Conservation (phyloP, 768 basidiomycete species). For the Tubosaeta sp. region DNA sequence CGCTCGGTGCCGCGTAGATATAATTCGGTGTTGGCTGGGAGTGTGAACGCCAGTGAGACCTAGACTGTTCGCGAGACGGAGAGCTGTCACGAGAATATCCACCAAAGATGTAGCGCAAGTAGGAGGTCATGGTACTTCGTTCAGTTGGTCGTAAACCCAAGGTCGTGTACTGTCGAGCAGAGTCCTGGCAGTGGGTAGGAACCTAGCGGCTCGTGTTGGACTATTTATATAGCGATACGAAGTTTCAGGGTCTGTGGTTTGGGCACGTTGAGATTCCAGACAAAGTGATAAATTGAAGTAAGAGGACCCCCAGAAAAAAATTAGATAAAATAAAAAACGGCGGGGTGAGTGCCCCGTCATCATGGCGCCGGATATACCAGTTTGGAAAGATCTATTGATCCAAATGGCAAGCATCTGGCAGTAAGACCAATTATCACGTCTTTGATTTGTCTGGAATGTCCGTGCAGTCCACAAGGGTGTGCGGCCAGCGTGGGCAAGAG, state of each 20-base stretch:
- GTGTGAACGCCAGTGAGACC: constrained; percentile 41
- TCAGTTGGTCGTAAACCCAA: constrained; percentile 13
- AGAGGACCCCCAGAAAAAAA: constrained; percentile 31
- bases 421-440: constrained; percentile 27
- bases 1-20: constrained; percentile 37
- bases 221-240: constrained; percentile 26
- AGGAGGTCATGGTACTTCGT: constrained; percentile 41
- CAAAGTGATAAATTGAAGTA: constrained; percentile 30
- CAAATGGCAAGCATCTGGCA: constrained; percentile 7
- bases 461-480: constrained; percentile 18
- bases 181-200: constrained; percentile 8
- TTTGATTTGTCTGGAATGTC: constrained; percentile 28
- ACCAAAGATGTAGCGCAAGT: constrained; percentile 47
- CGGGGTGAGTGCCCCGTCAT: constrained; percentile 9
- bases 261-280: constrained; percentile 18
- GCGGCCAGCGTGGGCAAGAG: constrained; percentile 5
- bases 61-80: constrained; percentile 28
- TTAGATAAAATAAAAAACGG: background rate
- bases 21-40: constrained; percentile 38
- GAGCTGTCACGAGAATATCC: constrained; percentile 27
- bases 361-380: constrained; percentile 8
- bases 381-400: constrained; percentile 13
- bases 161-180: constrained; percentile 15
- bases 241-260: constrained; percentile 23
- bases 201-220: background rate